A percentile compares a stretch with the other conserved stretches of the same genome.
These are phyloP conservation scores for Lodderomyces elongisporus DNA, from an alignment of 1,139 yeast genomes.

Conservation along the genomic window DNA sequence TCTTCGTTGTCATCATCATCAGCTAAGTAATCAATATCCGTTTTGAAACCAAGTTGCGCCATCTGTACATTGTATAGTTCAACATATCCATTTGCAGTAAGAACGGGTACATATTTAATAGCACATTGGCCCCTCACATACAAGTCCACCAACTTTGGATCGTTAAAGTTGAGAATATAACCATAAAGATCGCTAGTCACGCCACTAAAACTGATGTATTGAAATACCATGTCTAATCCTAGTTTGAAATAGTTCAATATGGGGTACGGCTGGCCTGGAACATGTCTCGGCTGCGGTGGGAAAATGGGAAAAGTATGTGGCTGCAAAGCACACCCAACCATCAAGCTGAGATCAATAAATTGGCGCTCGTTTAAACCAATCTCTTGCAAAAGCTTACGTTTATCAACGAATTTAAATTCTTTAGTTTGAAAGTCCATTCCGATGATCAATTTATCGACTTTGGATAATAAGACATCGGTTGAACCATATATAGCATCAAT, in stretches of 20 bases:
- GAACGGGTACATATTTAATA: constrained; percentile 55
- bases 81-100: constrained; percentile 65
- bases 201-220: constrained; percentile 26
- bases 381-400: constrained; percentile 53
- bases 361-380: constrained; percentile 58
- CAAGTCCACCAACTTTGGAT: constrained; percentile 32
- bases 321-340: constrained; percentile 76
- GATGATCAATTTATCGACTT: constrained; percentile 65
- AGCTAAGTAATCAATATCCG: constrained; percentile 17
- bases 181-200: constrained; percentile 28
- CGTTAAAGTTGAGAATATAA: constrained; percentile 34
- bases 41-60: constrained; percentile 30
- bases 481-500: constrained; percentile 84
- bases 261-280: constrained; percentile 39
- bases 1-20: constrained; percentile 10
- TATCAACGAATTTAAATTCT: constrained; percentile 65
- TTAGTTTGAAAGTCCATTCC: constrained; percentile 64
- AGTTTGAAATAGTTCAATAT: constrained; percentile 41
- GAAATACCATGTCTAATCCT: constrained; percentile 41
- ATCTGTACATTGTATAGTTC: constrained; percentile 47
- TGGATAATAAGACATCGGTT: constrained; percentile 65
- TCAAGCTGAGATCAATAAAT: constrained; percentile 67
- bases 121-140: constrained; percentile 40
- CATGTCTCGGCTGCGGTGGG: constrained; percentile 43
- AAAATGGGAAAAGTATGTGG: constrained; percentile 57